phyloP scores from a whole-genome alignment of 1,139 yeast species.

The Kluyveromyces marxianus region DNA sequence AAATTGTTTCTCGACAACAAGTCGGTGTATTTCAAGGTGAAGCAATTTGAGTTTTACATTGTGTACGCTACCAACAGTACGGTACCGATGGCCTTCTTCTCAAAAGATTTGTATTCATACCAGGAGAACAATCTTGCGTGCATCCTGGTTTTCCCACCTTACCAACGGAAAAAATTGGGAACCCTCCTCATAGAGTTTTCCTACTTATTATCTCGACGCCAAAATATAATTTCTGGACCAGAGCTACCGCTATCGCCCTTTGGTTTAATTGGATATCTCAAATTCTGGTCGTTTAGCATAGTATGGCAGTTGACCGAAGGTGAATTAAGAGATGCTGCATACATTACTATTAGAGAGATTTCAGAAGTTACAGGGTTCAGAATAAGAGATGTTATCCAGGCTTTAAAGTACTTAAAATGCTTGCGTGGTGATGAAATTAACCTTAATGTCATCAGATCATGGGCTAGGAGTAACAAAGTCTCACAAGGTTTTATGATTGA shows the following conservation, averaged over 20 bases:
- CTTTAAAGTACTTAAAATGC: slow-evolving; percentile 57
- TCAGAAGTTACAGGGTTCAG: slow-evolving; percentile 62
- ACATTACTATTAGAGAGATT: slow-evolving; percentile 44
- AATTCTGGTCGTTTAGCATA: slow-evolving; percentile 65
- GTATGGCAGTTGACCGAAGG: slow-evolving; percentile 39
- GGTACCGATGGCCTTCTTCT: slow-evolving; percentile 82
- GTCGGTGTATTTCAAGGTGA: slow-evolving; percentile 74
- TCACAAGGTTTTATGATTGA: slow-evolving; percentile 20
- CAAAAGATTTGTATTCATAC: slow-evolving; percentile 79
- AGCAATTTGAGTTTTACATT: slow-evolving; percentile 72
- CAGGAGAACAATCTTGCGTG: slow-evolving; percentile 86
- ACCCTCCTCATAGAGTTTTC: slow-evolving; percentile 75
- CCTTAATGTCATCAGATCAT: slow-evolving; percentile 12
- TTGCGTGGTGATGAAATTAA: slow-evolving; percentile 25
- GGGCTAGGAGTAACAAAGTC: slow-evolving; percentile 12
- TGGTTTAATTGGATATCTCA: slow-evolving; percentile 64
- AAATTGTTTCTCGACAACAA: slow-evolving; percentile 87
- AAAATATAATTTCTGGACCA: slow-evolving; percentile 67
- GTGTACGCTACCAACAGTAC: slow-evolving; percentile 43
- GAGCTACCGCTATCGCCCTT: slow-evolving; percentile 83
- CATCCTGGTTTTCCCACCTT: slow-evolving; percentile 86
- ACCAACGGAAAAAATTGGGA: slow-evolving; percentile 73
- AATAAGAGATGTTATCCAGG: slow-evolving; percentile 55
- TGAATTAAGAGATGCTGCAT: slow-evolving; percentile 24
- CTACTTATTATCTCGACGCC: slow-evolving; percentile 59